Percentiles rank a stretch among this genome's conserved stretches.
phyloP scores from a whole-genome alignment of 2,329 filamentous ascomycete species.

The Aureobasidium zeae region DNA sequence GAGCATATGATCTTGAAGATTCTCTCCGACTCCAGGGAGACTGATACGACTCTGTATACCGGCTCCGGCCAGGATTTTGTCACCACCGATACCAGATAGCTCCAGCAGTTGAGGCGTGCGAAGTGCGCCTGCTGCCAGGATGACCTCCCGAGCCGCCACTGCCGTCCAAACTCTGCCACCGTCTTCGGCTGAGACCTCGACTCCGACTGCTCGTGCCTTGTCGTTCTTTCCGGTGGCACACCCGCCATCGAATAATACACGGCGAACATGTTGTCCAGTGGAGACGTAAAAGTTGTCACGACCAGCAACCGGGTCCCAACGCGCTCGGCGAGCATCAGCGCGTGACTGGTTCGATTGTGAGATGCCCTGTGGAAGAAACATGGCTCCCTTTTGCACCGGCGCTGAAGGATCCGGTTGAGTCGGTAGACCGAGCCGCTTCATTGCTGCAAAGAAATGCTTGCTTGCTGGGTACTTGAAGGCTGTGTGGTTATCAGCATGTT shows the following conservation, averaged over 20 bases:
- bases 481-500: no score
- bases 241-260: slow-evolving; percentile 27
- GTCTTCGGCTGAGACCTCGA: slow-evolving; percentile 10
- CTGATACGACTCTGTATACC: slow-evolving; percentile 29
- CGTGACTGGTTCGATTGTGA: slow-evolving; percentile 31
- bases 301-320: slow-evolving; percentile 30
- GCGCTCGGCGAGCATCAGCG: slow-evolving; percentile 33
- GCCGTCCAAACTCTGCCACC: slow-evolving; percentile 10
- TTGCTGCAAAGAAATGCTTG: slow-evolving; percentile 27
- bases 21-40: slow-evolving; percentile 17
- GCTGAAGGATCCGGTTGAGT: slow-evolving; percentile 32
- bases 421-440: slow-evolving; percentile 32
- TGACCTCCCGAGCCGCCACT: slow-evolving; percentile 24
- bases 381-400: slow-evolving; percentile 32
- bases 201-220: slow-evolving; percentile 16
- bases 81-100: slow-evolving; percentile 32
- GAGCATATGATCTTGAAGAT: slow-evolving; percentile 19
- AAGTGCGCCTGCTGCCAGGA: slow-evolving; percentile 29
- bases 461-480: slow-evolving; percentile 17
- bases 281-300: slow-evolving; percentile 32
- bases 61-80: slow-evolving; percentile 33
- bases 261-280: slow-evolving; percentile 29
- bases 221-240: slow-evolving; percentile 10
- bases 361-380: slow-evolving; percentile 31
- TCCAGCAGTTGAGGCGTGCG: slow-evolving; percentile 32